Evolutionary conservation across 2,329 filamentous ascomycete species (phyloP).

Genomic region (Dryadomyces quercivorus): DNA sequence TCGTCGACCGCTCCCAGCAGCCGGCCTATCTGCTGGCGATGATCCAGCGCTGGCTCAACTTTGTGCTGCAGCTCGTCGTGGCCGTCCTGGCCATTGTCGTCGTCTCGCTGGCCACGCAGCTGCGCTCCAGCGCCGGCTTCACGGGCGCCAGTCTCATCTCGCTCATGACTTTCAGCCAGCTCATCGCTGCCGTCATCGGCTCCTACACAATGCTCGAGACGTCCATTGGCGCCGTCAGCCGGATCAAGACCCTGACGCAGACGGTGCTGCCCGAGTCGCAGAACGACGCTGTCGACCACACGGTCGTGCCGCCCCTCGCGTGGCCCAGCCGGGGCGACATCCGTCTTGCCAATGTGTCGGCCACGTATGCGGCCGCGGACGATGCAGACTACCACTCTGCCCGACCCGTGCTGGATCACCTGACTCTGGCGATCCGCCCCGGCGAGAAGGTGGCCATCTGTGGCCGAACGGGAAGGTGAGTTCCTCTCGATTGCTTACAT

Average conservation of each 20-base stretch:
- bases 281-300: conserved; percentile 12
- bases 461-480: conserved; percentile 29
- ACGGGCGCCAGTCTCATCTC: conserved; percentile 26
- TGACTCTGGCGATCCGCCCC: conserved; percentile 18
- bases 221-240: conserved; percentile 24
- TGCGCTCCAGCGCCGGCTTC: conserved; percentile 23
- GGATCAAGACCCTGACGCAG: conserved; percentile 19
- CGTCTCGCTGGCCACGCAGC: conserved; percentile 33
- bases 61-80: conserved; percentile 37
- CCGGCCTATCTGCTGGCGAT: conserved; percentile 45
- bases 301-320: conserved; percentile 12
- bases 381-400: conserved; percentile 13
- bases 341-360: conserved; percentile 15
- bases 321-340: conserved; percentile 17
- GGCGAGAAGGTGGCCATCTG: conserved; percentile 28
- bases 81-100: conserved; percentile 34
- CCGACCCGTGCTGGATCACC: conserved; percentile 8
- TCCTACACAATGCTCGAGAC: conserved; percentile 22
- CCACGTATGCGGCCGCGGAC: conserved; percentile 12
- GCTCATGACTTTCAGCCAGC: conserved; percentile 23
- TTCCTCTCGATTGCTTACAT: neutral
- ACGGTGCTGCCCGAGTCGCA: conserved; percentile 14
- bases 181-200: conserved; percentile 17
- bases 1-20: conserved; percentile 41
- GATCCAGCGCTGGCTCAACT: conserved; percentile 44